phyloP scores from a whole-genome alignment of 805 yeast species.

The Metschnikowia gelsemii region DNA sequence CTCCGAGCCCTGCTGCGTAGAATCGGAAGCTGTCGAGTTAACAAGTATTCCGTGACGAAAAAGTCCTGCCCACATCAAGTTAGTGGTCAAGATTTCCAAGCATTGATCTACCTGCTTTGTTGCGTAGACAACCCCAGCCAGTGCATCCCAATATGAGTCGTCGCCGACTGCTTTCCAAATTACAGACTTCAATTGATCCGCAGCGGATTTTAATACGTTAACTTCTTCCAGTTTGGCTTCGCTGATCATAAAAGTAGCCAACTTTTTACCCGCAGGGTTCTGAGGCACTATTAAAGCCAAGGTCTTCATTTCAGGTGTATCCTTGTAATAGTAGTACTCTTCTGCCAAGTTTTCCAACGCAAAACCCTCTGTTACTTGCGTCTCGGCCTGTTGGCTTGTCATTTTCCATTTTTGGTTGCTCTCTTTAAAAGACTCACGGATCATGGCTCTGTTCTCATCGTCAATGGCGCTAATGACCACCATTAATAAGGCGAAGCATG shows the following conservation, averaged over 20 bases:
- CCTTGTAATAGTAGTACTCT: background rate
- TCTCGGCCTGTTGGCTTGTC: background rate
- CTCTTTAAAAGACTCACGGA: too few relatives aligned
- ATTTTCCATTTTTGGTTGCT: too few relatives aligned
- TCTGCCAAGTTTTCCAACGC: background rate
- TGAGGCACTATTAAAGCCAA: slow-evolving; percentile 4
- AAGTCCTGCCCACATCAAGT: slow-evolving; percentile 7
- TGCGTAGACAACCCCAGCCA: slow-evolving; percentile 1
- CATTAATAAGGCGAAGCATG: too few relatives aligned
- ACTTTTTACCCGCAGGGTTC: background rate
- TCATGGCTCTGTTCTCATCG: too few relatives aligned
- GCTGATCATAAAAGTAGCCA: slow-evolving; percentile 1
- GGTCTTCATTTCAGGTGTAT: background rate
- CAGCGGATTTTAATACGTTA: slow-evolving; percentile 5
- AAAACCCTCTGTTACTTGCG: background rate
- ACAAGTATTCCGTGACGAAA: slow-evolving; percentile 4
- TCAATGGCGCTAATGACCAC: too few relatives aligned
- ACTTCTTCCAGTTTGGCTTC: too few relatives aligned
- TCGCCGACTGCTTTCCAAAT: background rate
- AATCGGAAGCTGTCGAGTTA: slow-evolving; percentile 1
- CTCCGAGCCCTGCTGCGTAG: background rate
- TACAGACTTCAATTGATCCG: too few relatives aligned
- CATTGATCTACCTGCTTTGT: background rate
- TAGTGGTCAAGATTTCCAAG: slow-evolving; percentile 1
- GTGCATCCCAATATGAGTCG: slow-evolving; percentile 1